phyloP scores from a whole-genome alignment of 2,329 filamentous ascomycete species.

The Epichloe scottii region DNA sequence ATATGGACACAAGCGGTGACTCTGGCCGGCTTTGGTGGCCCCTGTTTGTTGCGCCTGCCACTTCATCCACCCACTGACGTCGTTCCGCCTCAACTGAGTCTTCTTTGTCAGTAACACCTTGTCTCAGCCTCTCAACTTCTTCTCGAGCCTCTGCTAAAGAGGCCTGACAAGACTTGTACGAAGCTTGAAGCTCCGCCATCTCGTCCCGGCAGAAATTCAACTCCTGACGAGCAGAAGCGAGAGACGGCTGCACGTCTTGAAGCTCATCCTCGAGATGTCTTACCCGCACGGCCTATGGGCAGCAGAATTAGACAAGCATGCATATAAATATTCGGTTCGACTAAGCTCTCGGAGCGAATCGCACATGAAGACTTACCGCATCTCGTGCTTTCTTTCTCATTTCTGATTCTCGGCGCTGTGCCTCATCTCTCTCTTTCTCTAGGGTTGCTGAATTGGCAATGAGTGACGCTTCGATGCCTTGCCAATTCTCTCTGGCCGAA shows the following conservation, averaged over 20 bases:
- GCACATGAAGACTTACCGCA: conserved; percentile 40
- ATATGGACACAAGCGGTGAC: conserved; percentile 38
- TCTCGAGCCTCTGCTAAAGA: conserved; percentile 43
- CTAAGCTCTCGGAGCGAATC: background rate
- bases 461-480: conserved; percentile 82
- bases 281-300: conserved; percentile 42
- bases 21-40: conserved; percentile 36
- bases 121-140: conserved; percentile 37
- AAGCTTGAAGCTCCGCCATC: conserved; percentile 48
- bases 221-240: conserved; percentile 54
- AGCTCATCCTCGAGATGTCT: conserved; percentile 72
- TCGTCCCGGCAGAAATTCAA: conserved; percentile 46
- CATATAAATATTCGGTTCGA: background rate
- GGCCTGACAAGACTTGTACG: conserved; percentile 53
- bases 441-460: conserved; percentile 63
- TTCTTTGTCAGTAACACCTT: conserved; percentile 15
- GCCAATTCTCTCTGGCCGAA: conserved; percentile 93
- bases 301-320: background rate
- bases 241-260: conserved; percentile 52
- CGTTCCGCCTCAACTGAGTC: no score
- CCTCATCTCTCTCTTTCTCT: conserved; percentile 86
- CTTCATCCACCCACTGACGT: conserved; percentile 33
- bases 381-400: conserved; percentile 84
- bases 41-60: conserved; percentile 28
- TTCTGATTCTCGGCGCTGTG: conserved; percentile 69